phyloP scores from a whole-genome alignment of 352 stramenopile species.

The Globisporangium heterothallicum region DNA sequence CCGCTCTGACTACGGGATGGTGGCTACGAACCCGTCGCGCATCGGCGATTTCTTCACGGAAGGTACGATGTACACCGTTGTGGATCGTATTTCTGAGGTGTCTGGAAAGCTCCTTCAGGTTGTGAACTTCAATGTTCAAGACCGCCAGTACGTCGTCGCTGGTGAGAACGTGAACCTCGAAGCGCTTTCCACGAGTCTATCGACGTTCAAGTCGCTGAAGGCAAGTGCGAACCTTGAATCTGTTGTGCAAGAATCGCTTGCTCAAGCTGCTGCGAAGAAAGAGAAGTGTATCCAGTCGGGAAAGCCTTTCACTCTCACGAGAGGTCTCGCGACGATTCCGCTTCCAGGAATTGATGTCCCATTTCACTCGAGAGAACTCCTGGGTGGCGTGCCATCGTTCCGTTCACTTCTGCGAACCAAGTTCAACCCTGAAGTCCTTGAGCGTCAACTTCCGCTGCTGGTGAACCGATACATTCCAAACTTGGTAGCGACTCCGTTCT shows the following conservation, averaged over 20 bases:
- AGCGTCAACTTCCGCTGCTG: constrained; percentile 59
- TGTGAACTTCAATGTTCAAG: constrained; percentile 87
- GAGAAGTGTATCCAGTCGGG: constrained; percentile 44
- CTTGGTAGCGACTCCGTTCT: constrained; percentile 75
- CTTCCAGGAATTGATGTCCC: constrained; percentile 86
- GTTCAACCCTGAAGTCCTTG: constrained; percentile 61
- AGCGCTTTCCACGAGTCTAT: constrained; percentile 60
- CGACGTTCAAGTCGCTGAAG: constrained; percentile 41
- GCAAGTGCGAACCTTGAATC: constrained; percentile 35
- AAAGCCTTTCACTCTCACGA: constrained; percentile 55
- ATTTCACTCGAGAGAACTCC: constrained; percentile 85
- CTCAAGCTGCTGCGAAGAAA: constrained; percentile 52
- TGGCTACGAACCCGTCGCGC: constrained; percentile 76
- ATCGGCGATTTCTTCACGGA: constrained; percentile 71
- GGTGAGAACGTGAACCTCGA: constrained; percentile 81
- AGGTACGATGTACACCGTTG: constrained; percentile 57
- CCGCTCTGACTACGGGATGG: constrained; percentile 85
- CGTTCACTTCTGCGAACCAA: constrained; percentile 65
- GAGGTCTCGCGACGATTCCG: constrained; percentile 78
- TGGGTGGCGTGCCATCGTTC: constrained; percentile 79
- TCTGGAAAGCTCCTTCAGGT: constrained; percentile 78
- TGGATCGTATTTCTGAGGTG: constrained; percentile 51
- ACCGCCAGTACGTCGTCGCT: constrained; percentile 81
- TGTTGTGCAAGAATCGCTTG: constrained; percentile 50
- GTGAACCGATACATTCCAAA: constrained; percentile 85